phyloP scores from a whole-genome alignment of 495 filamentous ascomycete genomes.

The Hapsidospora chrysogenum region DNA sequence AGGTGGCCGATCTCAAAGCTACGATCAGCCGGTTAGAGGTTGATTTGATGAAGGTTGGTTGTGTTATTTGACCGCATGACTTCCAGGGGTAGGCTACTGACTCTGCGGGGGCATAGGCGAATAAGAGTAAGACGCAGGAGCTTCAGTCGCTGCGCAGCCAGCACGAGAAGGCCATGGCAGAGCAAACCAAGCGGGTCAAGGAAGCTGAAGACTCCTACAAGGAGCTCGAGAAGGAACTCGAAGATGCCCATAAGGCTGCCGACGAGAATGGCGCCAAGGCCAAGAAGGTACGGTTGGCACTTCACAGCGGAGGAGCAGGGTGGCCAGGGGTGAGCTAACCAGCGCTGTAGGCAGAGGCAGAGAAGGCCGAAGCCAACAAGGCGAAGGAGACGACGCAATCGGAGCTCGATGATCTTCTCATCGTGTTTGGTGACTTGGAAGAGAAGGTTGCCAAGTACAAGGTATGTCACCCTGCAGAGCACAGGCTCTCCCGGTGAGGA shows the following conservation, averaged over 20 bases:
- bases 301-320: constrained; percentile 12
- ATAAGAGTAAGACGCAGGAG: constrained; percentile 38
- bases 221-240: constrained; percentile 6
- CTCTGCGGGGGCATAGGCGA: constrained; percentile 13
- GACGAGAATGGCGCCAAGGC: constrained; percentile 4
- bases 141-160: constrained; percentile 32
- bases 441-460: constrained; percentile 69
- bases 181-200: background rate
- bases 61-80: too few species aligned
- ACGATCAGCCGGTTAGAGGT: constrained; percentile 40
- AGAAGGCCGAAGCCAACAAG: constrained; percentile 40
- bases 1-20: constrained; percentile 43
- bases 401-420: constrained; percentile 70
- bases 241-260: constrained; percentile 4
- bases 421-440: constrained; percentile 82
- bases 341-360: constrained; percentile 16
- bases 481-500: background rate
- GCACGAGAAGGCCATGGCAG: background rate
- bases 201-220: constrained; percentile 1
- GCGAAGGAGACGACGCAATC: constrained; percentile 44
- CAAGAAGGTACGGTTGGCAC: constrained; percentile 4
- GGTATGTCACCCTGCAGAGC: constrained; percentile 24
- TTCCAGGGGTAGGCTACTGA: constrained; percentile 2
- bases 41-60: constrained; percentile 37
- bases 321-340: constrained; percentile 4